These are phyloP conservation scores for Vigna hirtella DNA, from an alignment of 306 rosid species.

Conservation along the genomic window DNA sequence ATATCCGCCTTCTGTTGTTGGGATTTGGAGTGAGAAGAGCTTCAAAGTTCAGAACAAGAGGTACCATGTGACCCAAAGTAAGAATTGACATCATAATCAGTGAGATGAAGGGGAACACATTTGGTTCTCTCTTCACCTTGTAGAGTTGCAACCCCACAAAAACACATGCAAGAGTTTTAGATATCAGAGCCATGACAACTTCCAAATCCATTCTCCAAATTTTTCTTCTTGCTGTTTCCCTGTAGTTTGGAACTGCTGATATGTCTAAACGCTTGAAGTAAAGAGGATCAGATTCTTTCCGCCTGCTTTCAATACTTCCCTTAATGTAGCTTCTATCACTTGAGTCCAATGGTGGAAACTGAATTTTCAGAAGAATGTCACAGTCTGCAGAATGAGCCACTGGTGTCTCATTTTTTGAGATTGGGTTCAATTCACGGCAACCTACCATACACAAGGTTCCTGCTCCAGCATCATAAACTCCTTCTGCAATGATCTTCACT, in stretches of 20 bases:
- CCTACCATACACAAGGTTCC: slow-evolving; percentile 82
- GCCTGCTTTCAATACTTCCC: slow-evolving; percentile 63
- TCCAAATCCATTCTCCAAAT: slow-evolving; percentile 66
- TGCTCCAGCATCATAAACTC: slow-evolving; percentile 60
- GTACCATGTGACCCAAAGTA: slow-evolving; percentile 53
- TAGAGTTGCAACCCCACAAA: slow-evolving; percentile 60
- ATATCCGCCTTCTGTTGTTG: not conserved
- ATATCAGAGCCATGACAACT: slow-evolving; percentile 58
- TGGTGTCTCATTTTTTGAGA: not conserved
- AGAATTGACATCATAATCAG: slow-evolving; percentile 61
- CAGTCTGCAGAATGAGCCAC: slow-evolving; percentile 54
- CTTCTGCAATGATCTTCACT: slow-evolving; percentile 60
- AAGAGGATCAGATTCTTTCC: slow-evolving; percentile 52
- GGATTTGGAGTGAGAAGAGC: slow-evolving; percentile 52
- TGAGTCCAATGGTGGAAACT: slow-evolving; percentile 49
- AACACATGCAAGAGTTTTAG: slow-evolving; percentile 64
- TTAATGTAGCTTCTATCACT: slow-evolving; percentile 25
- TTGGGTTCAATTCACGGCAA: slow-evolving; percentile 52
- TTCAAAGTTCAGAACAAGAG: slow-evolving; percentile 68
- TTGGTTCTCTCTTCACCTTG: slow-evolving; percentile 58
- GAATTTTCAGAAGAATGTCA: slow-evolving; percentile 58
- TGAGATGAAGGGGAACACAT: slow-evolving; percentile 61
- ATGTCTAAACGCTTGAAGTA: slow-evolving; percentile 52
- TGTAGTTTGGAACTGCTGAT: slow-evolving; percentile 30
- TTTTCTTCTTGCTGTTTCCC: not conserved